phyloP scores from a whole-genome alignment of 129 eudicot genomes.

The Arctium lappa region DNA sequence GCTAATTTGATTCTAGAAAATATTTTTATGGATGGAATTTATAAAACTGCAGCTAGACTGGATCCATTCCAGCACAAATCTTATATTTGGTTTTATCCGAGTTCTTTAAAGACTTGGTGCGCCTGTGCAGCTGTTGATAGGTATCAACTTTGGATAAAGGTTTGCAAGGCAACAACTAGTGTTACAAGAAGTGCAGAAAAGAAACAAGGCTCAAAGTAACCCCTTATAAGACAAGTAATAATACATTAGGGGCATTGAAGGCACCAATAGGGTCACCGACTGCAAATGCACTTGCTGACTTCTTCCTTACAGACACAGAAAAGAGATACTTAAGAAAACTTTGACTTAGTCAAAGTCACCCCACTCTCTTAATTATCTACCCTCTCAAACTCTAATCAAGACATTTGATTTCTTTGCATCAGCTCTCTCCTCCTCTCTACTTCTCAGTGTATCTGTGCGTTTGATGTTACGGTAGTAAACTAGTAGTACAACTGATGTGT shows the following conservation, averaged over 20 bases:
- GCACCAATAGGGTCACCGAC: neutral
- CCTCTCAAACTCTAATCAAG: neutral
- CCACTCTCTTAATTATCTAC: neutral
- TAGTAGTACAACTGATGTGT: too few species aligned
- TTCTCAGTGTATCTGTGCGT: neutral
- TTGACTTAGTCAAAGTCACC: neutral
- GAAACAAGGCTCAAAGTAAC: neutral
- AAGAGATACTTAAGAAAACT: neutral
- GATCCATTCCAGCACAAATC: neutral
- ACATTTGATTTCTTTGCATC: neutral
- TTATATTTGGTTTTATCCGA: neutral
- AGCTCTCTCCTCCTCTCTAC: neutral
- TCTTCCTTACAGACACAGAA: neutral
- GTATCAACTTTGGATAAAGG: neutral
- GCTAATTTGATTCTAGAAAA: neutral
- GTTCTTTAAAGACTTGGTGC: neutral
- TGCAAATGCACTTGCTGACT: neutral
- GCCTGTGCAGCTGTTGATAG: neutral
- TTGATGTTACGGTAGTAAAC: neutral
- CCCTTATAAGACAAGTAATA: neutral
- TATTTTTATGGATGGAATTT: neutral
- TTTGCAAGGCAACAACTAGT: neutral
- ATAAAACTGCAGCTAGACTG: neutral
- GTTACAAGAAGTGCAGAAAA: neutral
- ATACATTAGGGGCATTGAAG: neutral